Base-by-base conservation (phyloP, 1,284 basidiomycete species). In the Ceratobasidium theobromae region DNA sequence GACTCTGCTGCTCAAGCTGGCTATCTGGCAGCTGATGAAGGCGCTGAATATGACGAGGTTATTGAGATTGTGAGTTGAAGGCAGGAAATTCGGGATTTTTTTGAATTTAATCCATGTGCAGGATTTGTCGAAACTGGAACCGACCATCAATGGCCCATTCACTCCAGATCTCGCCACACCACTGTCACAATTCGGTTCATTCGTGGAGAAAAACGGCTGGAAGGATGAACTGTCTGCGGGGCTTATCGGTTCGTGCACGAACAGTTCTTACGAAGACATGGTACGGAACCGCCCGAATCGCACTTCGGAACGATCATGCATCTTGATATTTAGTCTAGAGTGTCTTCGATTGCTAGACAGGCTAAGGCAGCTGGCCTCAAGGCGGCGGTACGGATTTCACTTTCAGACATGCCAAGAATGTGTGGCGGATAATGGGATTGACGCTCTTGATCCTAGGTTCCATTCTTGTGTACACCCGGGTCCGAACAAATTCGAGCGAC, bases 401-500 rank as follows among this genome's bases (percentile, higher is more conserved):
- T 43, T 53, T 23, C 58, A 16, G n/a, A 27, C 52, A 16, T 46
- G 53, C 16, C 38, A 8, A 32, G 3, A 30, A 40, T 12, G 6
- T 5, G 28, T 48, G n/a, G 40, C 27, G 28, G 28, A 45, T 32
- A 3, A 12, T 48, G 28, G 28, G 33, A 11, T 12, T 23, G 27
- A 23, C 4, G 25, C 23, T 6, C 4, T 64, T 48, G 65, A 32
- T n/a, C 35, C 12, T 54, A 86, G 85, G 90, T 97, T 52, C 93
- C 93, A 27, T 99, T 99, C 81, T 82, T 98, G 67, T 95, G 96
- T 72, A 99, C 97, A 6, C 97, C 97, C 0, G 97, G 96, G 27
- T 95, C 92, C 46, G 97, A 99, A 75, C 91, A 97, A 76, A 98
- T 99, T 72, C 87, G 97, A 57, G 97, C 97, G 1, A 99, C 97